phyloP scores from a whole-genome alignment of 306 rosid species.

The Rosa persica region DNA sequence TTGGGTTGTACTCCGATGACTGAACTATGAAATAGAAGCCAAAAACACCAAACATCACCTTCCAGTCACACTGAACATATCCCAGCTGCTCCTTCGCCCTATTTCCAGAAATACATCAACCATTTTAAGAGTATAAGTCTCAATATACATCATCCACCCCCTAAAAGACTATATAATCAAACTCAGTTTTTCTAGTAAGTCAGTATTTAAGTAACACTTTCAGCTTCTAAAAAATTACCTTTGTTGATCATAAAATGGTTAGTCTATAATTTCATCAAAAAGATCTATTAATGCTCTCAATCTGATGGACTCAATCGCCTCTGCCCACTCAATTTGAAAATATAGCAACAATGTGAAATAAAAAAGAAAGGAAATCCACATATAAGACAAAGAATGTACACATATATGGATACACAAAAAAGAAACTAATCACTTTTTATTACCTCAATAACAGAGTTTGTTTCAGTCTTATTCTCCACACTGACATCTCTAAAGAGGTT shows the following conservation, averaged over 20 bases:
- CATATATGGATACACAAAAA: constrained; percentile 7
- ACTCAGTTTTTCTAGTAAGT: neutral
- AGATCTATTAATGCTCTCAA: constrained; percentile 73
- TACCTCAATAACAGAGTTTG: constrained; percentile 89
- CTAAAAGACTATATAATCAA: neutral
- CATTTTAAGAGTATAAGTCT: constrained; percentile 17
- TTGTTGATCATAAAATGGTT: constrained; percentile 85
- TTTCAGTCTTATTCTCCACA: constrained; percentile 77
- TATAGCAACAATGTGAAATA: constrained; percentile 65
- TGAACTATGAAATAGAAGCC: constrained; percentile 84
- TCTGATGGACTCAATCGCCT: constrained; percentile 55
- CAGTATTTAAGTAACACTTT: constrained; percentile 5
- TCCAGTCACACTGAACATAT: constrained; percentile 62
- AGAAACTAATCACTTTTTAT: constrained; percentile 17
- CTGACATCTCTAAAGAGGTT: constrained; percentile 64
- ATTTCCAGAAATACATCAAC: constrained; percentile 24
- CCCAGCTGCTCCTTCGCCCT: constrained; percentile 99
- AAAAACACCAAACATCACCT: constrained; percentile 44
- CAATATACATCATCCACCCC: neutral
- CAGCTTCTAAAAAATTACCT: constrained; percentile 53
- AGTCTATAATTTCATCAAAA: constrained; percentile 78
- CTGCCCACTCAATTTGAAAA: constrained; percentile 79
- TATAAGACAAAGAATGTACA: neutral
- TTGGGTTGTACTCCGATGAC: constrained; percentile 76
- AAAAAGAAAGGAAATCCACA: constrained; percentile 16